Conservation (phyloP, 371 early-diverging fungal species). For the Circinella umbellata region DNA sequence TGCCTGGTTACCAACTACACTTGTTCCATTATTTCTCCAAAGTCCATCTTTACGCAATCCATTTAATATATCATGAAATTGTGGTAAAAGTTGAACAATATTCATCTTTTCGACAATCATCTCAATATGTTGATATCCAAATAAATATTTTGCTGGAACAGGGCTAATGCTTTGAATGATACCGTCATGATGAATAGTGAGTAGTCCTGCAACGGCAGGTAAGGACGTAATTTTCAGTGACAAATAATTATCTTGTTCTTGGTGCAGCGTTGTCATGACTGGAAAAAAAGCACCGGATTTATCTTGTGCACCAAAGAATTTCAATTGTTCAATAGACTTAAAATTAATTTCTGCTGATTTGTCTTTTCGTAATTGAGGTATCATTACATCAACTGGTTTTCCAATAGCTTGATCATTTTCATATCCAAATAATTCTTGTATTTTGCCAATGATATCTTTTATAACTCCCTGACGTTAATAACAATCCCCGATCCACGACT, state of each 20-base stretch:
- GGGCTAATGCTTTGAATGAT: slow-evolving; percentile 68
- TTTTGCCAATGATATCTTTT: slow-evolving; percentile 48
- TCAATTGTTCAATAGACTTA: slow-evolving; percentile 52
- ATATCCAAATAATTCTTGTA: slow-evolving; percentile 65
- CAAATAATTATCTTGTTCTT: background rate
- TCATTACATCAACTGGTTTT: slow-evolving; percentile 50
- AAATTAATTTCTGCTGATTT: slow-evolving; percentile 37
- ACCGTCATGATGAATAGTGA: slow-evolving; percentile 62
- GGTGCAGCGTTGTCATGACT: slow-evolving; percentile 50
- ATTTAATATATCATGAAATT: slow-evolving; percentile 46
- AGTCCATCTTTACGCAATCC: slow-evolving; percentile 27
- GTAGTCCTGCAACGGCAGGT: slow-evolving; percentile 70
- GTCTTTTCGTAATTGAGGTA: slow-evolving; percentile 47
- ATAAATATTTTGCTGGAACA: slow-evolving; percentile 74
- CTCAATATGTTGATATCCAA: slow-evolving; percentile 58
- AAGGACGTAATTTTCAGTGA: slow-evolving; percentile 62
- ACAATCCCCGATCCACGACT: too few relatives aligned
- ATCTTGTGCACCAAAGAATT: slow-evolving; percentile 65
- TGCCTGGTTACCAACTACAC: slow-evolving; percentile 32
- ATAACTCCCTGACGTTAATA: slow-evolving; percentile 43
- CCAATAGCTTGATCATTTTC: slow-evolving; percentile 53
- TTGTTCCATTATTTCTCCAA: slow-evolving; percentile 19
- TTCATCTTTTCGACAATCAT: slow-evolving; percentile 53
- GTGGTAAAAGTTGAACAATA: slow-evolving; percentile 63
- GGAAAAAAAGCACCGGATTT: slow-evolving; percentile 64